Evolutionary conservation across 106 monocot genomes (phyloP), one percentile per base, ranked within the genome.

Genomic region (Chionographis japonica): DNA sequence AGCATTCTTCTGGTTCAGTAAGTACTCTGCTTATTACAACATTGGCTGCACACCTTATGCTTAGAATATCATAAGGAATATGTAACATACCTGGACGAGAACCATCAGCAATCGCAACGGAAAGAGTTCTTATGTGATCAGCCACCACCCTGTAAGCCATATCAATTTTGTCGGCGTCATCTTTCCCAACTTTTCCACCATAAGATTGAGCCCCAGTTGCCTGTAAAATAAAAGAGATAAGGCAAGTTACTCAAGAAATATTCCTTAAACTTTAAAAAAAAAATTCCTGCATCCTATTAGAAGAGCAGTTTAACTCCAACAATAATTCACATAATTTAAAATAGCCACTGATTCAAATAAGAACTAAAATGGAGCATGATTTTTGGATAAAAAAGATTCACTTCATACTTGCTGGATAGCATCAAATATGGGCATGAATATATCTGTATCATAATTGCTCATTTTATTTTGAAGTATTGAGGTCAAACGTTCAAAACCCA

Each of bases 391-490:
- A 65, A 15, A 19, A 54, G 54, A 12, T 38, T 8, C 18, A 12
- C 1, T 64, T 53, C 59, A 15, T 88, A 95, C 95, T 64, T 84
- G 40, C 61, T 89, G 95, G 46, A 95, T 95, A 40, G 86, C 92
- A 66, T 78, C 84, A 78, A 95, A 92, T 68, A 95, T 81, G 12
- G 91, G 92, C 78, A 78, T 53, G 66, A 95, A 95, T 50, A 95
- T 71, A 78, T 95, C 95, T 13, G 95, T 92, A 63, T 95, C 95
- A 79, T 95, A 95, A 67, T 92, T 92, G 84, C 95, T 95, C 92
- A 89, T 84, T 72, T 91, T 95, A 15, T 83, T 79, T 65, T 95
- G 95, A 66, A 95, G 92, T 56, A 95, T 84, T 36, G 88, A 95
- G 60, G 95, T 88, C 72, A 95, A 69, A 5, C 95, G 74, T 63